These are phyloP conservation scores for Parietaria judaica DNA, from an alignment of 306 rosid genomes.

Conservation along the genomic window DNA sequence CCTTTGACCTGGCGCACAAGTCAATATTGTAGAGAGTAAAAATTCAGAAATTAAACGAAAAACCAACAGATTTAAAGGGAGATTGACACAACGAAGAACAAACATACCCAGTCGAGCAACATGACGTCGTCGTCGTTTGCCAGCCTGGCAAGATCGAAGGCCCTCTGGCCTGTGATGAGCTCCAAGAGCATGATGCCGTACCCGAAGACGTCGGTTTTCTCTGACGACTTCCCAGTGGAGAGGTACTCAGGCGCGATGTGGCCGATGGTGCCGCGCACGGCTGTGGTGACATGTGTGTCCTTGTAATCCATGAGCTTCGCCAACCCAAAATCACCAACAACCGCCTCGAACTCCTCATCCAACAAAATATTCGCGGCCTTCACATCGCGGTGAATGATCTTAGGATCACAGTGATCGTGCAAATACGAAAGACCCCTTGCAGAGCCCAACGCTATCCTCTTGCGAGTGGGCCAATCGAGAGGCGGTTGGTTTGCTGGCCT, in stretches of 20 bases:
- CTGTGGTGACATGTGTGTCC: constrained; percentile 95
- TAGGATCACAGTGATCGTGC: constrained; percentile 97
- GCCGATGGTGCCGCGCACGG: constrained; percentile 93
- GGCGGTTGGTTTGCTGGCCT: constrained; percentile 82
- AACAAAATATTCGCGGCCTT: constrained; percentile 93
- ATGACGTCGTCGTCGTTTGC: constrained; percentile 98
- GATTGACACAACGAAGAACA: not conserved
- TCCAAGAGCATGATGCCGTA: constrained; percentile 98
- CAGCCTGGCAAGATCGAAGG: constrained; percentile 95
- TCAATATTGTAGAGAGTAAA: too few relatives aligned
- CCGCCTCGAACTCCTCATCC: constrained; percentile 99
- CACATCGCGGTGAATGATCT: constrained; percentile 95
- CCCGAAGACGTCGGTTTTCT: constrained; percentile 95
- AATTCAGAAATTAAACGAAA: too few relatives aligned
- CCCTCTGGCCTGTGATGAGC: constrained; percentile 93
- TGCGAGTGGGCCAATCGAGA: constrained; percentile 93
- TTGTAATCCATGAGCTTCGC: constrained; percentile 99
- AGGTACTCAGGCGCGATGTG: constrained; percentile 97
- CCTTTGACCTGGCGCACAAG: constrained; percentile 63
- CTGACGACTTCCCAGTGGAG: constrained; percentile 87
- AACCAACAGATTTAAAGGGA: not conserved
- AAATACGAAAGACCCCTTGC: constrained; percentile 95
- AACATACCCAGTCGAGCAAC: constrained; percentile 97
- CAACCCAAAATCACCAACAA: constrained; percentile 95
- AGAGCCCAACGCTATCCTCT: constrained; percentile 92